Evolutionary conservation across 768 basidiomycete species (phyloP).

Genomic region (Cyathus striatus): DNA sequence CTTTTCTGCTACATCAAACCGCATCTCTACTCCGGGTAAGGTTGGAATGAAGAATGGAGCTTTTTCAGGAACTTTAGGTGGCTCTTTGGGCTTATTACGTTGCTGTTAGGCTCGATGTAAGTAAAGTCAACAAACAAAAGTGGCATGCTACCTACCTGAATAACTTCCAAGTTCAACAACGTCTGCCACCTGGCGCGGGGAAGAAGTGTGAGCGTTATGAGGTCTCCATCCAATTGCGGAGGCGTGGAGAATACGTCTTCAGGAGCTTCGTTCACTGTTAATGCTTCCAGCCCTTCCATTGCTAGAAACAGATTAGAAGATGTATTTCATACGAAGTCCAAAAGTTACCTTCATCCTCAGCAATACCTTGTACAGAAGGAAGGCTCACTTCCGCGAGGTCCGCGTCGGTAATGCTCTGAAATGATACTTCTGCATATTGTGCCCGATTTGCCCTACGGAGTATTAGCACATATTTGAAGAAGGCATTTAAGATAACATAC

Average conservation of each 20-base stretch:
- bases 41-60: conserved; percentile 98
- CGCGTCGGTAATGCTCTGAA: conserved; percentile 74
- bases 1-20: conserved; percentile 59
- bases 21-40: conserved; percentile 77
- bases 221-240: conserved; percentile 82
- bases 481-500: conserved; percentile 29
- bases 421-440: conserved; percentile 83
- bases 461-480: conserved; percentile 2
- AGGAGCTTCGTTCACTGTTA: conserved; percentile 56
- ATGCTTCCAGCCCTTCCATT: conserved; percentile 65
- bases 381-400: conserved; percentile 65
- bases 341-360: conserved; percentile 74
- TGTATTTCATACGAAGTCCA: background rate
- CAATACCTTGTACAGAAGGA: conserved; percentile 79
- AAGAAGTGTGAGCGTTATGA: conserved; percentile 89
- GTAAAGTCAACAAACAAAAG: background rate
- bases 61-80: conserved; percentile 90
- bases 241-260: conserved; percentile 77
- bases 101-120: conserved; percentile 39
- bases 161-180: conserved; percentile 91
- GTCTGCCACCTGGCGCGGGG: conserved; percentile 96
- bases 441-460: conserved; percentile 84
- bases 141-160: conserved; percentile 53
- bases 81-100: conserved; percentile 95
- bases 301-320: conserved; percentile 29